Evolutionary conservation across 2,329 filamentous ascomycete genomes (phyloP).

Genomic region (Hymenoscyphus occultus): DNA sequence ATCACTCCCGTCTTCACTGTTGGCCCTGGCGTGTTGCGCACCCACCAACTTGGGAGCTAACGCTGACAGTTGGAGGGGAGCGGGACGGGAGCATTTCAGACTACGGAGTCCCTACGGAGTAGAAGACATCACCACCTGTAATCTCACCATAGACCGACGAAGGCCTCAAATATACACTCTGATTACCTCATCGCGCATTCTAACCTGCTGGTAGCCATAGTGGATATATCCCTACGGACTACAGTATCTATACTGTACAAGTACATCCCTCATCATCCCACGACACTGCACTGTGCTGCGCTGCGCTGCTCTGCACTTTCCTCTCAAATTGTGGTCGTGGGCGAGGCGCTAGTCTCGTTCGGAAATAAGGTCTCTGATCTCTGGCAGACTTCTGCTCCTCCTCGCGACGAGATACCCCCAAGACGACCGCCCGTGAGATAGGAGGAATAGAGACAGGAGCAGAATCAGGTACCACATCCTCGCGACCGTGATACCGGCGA

Average conservation of each 20-base stretch:
- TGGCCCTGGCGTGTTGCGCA: too few species aligned
- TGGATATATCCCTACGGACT: too few species aligned
- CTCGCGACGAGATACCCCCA: too few species aligned
- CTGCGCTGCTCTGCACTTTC: not conserved
- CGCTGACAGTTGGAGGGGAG: not conserved
- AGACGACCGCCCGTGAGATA: too few species aligned
- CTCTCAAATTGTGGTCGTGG: not conserved
- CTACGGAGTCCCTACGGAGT: not conserved
- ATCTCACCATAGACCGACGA: too few species aligned
- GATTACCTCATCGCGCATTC: not conserved
- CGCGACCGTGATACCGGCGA: not conserved
- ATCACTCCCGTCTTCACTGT: too few species aligned
- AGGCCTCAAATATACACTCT: not conserved
- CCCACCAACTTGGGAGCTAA: not conserved
- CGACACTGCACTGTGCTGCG: too few species aligned
- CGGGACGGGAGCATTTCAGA: too few species aligned
- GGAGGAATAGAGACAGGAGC: too few species aligned
- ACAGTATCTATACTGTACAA: too few species aligned
- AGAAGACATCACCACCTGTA: not conserved
- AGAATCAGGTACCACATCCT: not conserved
- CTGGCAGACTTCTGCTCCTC: slow-evolving; percentile 4
- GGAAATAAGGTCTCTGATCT: not conserved
- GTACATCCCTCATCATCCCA: not conserved
- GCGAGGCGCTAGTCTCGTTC: slow-evolving; percentile 17
- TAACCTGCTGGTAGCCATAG: not conserved